Evolutionary conservation across 2,329 filamentous ascomycete species (phyloP), one percentile per base, ranked within the genome.

Genomic region (Nannizziopsis arthrosporioides): DNA sequence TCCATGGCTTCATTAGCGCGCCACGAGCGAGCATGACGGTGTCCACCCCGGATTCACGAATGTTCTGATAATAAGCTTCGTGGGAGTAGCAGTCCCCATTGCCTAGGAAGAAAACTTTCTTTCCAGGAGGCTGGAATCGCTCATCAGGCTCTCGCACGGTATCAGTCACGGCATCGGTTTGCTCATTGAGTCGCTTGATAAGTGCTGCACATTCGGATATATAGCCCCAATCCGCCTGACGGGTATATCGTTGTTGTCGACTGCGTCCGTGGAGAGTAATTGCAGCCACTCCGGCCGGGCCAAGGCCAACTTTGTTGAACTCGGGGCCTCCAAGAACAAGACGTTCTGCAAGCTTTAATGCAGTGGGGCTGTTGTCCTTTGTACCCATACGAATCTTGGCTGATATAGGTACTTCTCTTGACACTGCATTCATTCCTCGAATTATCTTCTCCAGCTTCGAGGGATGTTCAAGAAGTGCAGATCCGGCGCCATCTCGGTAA

Each of bases 51-150:
- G 85, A 77, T 51, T 90, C 77, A 42, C 82, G 74, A 35, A 96
- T 73, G 59, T 92, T 81, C 49, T 81, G 71, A 54, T 80, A 80
- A 70, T 96, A 96, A 63, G 96, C 88, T 30, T 81, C 70, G 64
- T 96, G 88, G 3, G 88, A 95, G 70, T 86, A 95, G 67, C 89
- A 92, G 68, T 98, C 92, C 42, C 92, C 92, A 64, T 98, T 98
- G 57, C 92, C 92, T 56, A 95, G 73, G 69, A 98, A 96, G 71
- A 85, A 96, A 56, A 92, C 79, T 56, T 80, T 82, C 75, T 78
- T 76, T 8, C 74, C 70, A 55, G 82, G 80, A 12, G 87, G 73
- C 47, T 85, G 76, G 22, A 82, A 81, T 55, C 84, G 81, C 27
- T 76, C 75, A 62, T 96, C 90, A 0, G 84, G 74, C 61, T 93